phyloP scores from a whole-genome alignment of 2,329 filamentous ascomycete genomes.

The Trichoderma aggressivum region DNA sequence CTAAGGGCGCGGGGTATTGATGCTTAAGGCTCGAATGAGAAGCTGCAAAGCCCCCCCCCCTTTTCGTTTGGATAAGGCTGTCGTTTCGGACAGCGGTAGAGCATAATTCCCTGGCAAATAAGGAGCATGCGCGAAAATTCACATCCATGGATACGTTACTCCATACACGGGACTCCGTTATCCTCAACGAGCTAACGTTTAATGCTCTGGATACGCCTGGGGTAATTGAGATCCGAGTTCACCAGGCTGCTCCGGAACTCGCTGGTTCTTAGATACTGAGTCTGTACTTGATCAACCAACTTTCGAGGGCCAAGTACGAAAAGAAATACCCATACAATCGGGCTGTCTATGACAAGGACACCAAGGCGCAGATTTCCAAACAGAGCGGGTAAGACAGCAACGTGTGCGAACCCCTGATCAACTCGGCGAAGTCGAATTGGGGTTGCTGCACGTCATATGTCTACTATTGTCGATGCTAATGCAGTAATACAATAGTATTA shows the following conservation, averaged over 20 bases:
- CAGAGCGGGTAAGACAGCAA: background rate
- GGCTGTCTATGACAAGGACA: background rate
- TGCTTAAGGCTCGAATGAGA: background rate
- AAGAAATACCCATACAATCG: background rate
- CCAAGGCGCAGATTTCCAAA: background rate
- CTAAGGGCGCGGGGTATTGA: background rate
- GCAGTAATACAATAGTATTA: background rate
- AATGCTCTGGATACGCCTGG: background rate
- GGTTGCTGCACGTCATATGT: background rate
- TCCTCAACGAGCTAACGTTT: background rate
- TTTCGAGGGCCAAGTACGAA: background rate
- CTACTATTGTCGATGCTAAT: background rate
- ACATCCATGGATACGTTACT: background rate
- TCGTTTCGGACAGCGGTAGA: background rate
- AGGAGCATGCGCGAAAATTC: background rate
- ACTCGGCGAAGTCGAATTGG: background rate
- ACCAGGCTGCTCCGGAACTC: background rate
- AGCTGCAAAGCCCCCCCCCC: background rate
- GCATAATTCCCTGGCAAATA: background rate
- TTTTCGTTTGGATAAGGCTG: background rate
- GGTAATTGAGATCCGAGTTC: background rate
- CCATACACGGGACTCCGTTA: too few species aligned
- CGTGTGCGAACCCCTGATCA: background rate
- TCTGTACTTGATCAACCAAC: background rate
- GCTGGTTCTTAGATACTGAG: background rate